Evolutionary conservation across 371 early-diverging fungal species (phyloP).

Genomic region (Circinella umbellata): DNA sequence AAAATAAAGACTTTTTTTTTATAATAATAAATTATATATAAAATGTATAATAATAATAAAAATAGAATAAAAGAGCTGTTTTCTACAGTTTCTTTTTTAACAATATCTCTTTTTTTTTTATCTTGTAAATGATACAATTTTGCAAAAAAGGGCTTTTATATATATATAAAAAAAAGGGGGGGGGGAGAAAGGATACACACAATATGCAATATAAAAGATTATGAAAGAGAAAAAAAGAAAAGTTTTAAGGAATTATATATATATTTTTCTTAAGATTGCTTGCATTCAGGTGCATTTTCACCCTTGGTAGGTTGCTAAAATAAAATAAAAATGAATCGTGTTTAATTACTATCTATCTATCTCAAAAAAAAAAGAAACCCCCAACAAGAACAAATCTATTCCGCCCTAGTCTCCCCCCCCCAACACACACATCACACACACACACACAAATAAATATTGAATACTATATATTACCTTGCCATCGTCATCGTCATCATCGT

Average conservation of each 20-base stretch:
- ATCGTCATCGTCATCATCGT: conserved; percentile 54
- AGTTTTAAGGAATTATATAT: background rate
- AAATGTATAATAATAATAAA: background rate
- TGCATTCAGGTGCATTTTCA: conserved; percentile 70
- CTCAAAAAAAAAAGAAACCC: background rate
- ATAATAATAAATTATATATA: too few species aligned
- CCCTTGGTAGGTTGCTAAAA: conserved; percentile 32
- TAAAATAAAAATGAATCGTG: too few species aligned
- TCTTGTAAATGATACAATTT: conserved; percentile 9
- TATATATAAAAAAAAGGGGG: too few species aligned
- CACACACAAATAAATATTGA: too few species aligned
- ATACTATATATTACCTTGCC: conserved; percentile 31
- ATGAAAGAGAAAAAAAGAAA: conserved; percentile 1
- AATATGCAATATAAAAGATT: conserved; percentile 1
- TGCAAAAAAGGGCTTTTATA: background rate
- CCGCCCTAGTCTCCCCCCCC: too few species aligned
- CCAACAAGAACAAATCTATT: too few species aligned
- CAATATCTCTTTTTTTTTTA: background rate
- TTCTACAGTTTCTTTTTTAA: background rate
- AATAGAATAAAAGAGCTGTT: conserved; percentile 1
- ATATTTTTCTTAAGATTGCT: conserved; percentile 49
- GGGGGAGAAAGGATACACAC: background rate
- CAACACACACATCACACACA: too few species aligned
- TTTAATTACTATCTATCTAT: too few species aligned
- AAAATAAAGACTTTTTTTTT: too few species aligned